These are phyloP conservation scores for Gossypium lobatum DNA, from an alignment of 441 rosid species.

Conservation along the genomic window DNA sequence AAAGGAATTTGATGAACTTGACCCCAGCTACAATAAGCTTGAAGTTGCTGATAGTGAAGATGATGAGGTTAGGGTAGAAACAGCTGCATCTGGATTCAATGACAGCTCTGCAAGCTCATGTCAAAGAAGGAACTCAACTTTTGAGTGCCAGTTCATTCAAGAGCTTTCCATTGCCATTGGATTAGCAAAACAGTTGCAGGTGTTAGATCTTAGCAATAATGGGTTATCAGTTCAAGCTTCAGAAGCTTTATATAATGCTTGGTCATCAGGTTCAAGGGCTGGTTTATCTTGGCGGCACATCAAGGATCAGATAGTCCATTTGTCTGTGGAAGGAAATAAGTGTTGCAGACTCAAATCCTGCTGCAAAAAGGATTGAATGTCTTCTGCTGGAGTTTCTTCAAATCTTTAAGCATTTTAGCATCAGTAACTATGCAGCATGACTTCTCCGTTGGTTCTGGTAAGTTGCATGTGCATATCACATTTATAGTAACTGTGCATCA, in stretches of 20 bases:
- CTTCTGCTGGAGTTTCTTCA: neutral
- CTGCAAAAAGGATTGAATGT: conserved; percentile 60
- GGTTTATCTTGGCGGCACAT: conserved; percentile 46
- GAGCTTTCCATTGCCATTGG: conserved; percentile 58
- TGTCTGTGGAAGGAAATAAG: conserved; percentile 41
- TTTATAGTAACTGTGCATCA: neutral
- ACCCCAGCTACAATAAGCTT: conserved; percentile 36
- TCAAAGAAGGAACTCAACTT: conserved; percentile 34
- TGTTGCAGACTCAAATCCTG: conserved; percentile 65
- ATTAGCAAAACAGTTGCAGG: conserved; percentile 54
- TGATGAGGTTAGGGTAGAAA: conserved; percentile 26
- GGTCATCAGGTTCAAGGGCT: conserved; percentile 54
- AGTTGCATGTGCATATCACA: neutral
- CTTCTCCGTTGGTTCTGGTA: neutral
- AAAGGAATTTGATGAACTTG: conserved; percentile 22
- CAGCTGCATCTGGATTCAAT: conserved; percentile 30
- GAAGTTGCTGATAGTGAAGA: conserved; percentile 77
- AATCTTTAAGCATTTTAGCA: neutral
- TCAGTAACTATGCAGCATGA: neutral
- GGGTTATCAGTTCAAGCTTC: conserved; percentile 45
- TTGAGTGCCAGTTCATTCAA: conserved; percentile 31
- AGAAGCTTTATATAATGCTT: conserved; percentile 49
- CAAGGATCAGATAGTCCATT: conserved; percentile 51
- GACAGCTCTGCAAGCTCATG: conserved; percentile 46
- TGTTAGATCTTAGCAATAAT: conserved; percentile 68